Percentiles rank a stretch among this genome's conserved stretches.
phyloP scores from a whole-genome alignment of 257 asterid genomes.

The Jaltomata sinuosa region DNA sequence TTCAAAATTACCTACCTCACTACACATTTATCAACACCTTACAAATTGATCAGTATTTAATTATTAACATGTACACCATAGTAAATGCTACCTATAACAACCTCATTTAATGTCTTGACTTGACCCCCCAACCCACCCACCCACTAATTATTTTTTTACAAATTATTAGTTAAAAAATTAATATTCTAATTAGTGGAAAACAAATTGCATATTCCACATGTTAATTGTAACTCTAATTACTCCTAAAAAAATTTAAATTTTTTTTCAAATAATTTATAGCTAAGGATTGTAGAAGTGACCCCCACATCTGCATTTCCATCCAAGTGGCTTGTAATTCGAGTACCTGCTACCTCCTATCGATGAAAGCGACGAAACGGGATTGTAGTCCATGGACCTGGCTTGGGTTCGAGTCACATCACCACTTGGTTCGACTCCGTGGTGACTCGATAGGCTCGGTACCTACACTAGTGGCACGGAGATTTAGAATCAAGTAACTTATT shows the following conservation, averaged over 20 bases:
- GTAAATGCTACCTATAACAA: neutral
- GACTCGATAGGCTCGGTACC: conserved; percentile 61
- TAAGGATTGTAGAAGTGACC: conserved; percentile 80
- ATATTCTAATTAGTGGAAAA: neutral
- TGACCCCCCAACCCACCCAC: neutral
- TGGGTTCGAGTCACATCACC: neutral
- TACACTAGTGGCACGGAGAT: conserved; percentile 19
- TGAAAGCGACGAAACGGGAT: conserved; percentile 1
- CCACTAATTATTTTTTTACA: neutral
- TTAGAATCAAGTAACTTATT: neutral
- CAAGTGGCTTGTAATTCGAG: conserved; percentile 99
- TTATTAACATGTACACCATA: neutral
- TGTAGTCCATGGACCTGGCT: conserved; percentile 16
- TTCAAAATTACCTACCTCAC: neutral
- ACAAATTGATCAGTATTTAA: neutral
- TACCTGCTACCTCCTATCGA: conserved; percentile 39
- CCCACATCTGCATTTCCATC: conserved; percentile 96
- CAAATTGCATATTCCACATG: neutral
- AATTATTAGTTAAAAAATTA: neutral
- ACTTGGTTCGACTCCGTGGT: conserved; percentile 22
- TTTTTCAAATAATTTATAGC: neutral
- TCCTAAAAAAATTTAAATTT: neutral
- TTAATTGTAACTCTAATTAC: neutral
- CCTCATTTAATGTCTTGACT: neutral
- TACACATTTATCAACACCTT: neutral